Base-by-base conservation (phyloP, 257 asterid genomes). In the Orobanche coerulescens region DNA sequence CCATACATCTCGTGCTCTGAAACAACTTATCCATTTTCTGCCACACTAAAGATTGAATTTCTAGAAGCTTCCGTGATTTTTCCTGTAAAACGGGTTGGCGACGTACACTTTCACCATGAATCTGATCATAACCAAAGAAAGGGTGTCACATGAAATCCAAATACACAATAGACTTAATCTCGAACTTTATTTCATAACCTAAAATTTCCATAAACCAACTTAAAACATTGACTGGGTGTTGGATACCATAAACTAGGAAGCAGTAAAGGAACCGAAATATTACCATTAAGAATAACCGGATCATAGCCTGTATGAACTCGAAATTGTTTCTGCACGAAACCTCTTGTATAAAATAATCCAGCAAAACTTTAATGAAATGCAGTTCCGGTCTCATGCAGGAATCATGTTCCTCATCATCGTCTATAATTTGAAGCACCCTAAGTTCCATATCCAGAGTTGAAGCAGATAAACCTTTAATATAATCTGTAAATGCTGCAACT, bases 381-480 rank as follows among this genome's bases (percentile, higher is more conserved):
- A n/a, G 66, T 56, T 85, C 91, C 16, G 74, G 78, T 62, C 76
- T 81, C 67, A 73, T 76, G 22, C 25, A 78, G 24, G 72, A 60
- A 51, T 76, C 82, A 52, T 73, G 71, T 62, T 76, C 88, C 2
- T 82, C 82, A 0, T 76, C 75, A 13, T 82, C 81, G 58, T 85
- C 91, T 58, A 83, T 71, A 58, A 86, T 72, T 76, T 83, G 88
- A 67, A 86, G 91, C 78, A 86, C 74, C 74, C 95, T 76, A 6
- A 83, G 71, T 64, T 86, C 95, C 88, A 71, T n/a, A n/a, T n/a
- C n/a, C n/a, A n/a, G n/a, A n/a, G n/a, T n/a, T n/a, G n/a, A n/a
- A n/a, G n/a, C n/a, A 24, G 92, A 79, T 68, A 86, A 72, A 44
- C 75, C 76, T 65, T 86, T 81, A 55, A 86, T 62, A 66, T 83